These are phyloP conservation scores for Stentor coeruleus DNA, from an alignment of 73 alveolate species.

Conservation along the genomic window DNA sequence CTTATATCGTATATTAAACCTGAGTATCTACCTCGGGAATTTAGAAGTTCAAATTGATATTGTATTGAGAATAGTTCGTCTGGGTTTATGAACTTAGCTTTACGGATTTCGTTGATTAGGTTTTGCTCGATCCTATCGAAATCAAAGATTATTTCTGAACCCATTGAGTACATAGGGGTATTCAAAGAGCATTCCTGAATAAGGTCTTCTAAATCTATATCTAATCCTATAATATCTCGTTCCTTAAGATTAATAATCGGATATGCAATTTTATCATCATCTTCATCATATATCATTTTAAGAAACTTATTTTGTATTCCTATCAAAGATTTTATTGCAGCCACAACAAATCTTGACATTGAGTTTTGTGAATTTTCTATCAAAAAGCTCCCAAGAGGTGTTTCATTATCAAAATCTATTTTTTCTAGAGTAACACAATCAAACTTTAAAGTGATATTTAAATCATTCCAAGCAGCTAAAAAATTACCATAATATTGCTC, in stretches of 20 bases:
- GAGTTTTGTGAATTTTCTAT: background rate
- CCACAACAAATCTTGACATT: background rate
- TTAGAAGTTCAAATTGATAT: background rate
- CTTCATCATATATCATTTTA: background rate
- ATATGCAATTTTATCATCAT: background rate
- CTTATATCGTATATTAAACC: background rate
- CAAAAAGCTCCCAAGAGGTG: background rate
- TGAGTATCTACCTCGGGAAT: background rate
- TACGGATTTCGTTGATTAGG: background rate
- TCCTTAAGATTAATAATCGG: background rate
- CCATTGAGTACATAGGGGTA: background rate
- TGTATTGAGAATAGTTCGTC: background rate
- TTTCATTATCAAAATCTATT: background rate
- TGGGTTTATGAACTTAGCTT: background rate
- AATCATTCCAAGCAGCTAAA: background rate
- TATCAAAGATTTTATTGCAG: background rate
- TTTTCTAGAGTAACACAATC: background rate
- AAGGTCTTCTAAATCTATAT: background rate
- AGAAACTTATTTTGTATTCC: background rate
- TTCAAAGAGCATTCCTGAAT: background rate
- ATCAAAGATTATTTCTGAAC: background rate
- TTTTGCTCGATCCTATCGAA: background rate
- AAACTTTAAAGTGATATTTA: background rate
- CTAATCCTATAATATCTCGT: background rate
- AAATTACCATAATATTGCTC: background rate